Conservation (phyloP, 2,329 filamentous ascomycete genomes). For the Fonsecaea multimorphosa region DNA sequence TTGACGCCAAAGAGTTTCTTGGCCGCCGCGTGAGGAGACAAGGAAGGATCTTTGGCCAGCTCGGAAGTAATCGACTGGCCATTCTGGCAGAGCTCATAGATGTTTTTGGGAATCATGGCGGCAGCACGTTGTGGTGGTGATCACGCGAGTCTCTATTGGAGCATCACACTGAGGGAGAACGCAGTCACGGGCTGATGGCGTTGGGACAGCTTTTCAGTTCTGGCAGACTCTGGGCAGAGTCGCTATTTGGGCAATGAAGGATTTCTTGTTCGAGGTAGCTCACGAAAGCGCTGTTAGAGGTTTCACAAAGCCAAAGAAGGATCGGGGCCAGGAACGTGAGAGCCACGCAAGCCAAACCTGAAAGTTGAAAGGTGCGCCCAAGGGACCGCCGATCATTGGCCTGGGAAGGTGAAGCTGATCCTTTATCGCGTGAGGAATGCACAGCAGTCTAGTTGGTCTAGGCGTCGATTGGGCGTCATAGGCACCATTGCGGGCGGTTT, state of each 20-base stretch:
- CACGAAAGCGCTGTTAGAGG: neutral
- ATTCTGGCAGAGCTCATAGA: constrained; percentile 61
- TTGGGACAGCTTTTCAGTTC: constrained; percentile 1
- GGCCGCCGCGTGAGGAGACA: constrained; percentile 62
- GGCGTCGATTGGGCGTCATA: neutral
- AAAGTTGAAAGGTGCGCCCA: neutral
- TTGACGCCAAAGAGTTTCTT: constrained; percentile 60
- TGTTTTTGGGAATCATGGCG: constrained; percentile 44
- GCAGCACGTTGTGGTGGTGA: neutral
- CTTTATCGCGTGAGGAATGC: constrained; percentile 1
- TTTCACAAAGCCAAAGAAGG: neutral
- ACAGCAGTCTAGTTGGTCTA: neutral
- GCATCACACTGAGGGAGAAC: neutral
- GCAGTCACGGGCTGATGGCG: neutral
- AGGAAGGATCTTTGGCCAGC: constrained; percentile 60
- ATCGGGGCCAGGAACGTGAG: neutral
- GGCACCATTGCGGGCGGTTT: neutral
- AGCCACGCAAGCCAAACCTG: constrained; percentile 3
- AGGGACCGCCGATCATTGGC: neutral
- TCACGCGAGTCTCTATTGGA: neutral
- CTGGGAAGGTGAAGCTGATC: neutral
- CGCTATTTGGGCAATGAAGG: neutral
- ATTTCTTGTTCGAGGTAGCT: neutral
- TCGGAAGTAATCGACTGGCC: constrained; percentile 63
- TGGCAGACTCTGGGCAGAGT: constrained; percentile 1